A percentile compares a stretch with the other conserved stretches of the same genome.
Evolutionary conservation across 805 yeast species (phyloP).

Genomic region (Phaffomyces thermotolerans): DNA sequence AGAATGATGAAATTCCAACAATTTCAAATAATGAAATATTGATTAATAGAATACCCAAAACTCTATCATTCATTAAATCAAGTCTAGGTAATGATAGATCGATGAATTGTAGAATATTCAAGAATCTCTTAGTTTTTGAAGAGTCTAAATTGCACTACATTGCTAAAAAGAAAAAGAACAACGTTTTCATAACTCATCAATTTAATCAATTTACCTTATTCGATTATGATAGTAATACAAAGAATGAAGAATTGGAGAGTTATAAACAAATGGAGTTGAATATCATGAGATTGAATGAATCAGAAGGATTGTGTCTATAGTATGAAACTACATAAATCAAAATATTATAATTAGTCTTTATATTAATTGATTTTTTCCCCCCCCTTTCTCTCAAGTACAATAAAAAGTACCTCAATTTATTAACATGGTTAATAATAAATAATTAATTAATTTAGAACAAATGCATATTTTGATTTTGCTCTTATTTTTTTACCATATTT

Average conservation of each 20-base stretch:
- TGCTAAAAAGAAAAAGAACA: background rate
- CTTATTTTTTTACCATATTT: conserved; percentile 52
- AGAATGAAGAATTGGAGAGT: conserved; percentile 1
- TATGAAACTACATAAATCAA: background rate
- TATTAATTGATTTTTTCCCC: background rate
- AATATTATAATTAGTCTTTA: background rate
- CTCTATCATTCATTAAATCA: conserved; percentile 1
- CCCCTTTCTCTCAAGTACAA: background rate
- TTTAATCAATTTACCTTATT: background rate
- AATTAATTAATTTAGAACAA: conserved; percentile 16
- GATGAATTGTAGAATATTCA: conserved; percentile 4
- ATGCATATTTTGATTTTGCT: conserved; percentile 51
- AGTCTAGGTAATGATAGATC: background rate
- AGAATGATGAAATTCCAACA: background rate
- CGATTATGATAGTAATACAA: background rate
- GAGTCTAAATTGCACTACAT: conserved; percentile 1
- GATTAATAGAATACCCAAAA: background rate
- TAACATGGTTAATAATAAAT: too few relatives aligned
- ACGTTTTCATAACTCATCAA: background rate
- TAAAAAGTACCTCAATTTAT: background rate
- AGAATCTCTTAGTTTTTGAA: conserved; percentile 2
- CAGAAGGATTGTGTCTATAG: conserved; percentile 6
- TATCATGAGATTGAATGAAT: conserved; percentile 8
- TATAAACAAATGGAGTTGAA: conserved; percentile 5
- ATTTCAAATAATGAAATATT: background rate